Base-by-base conservation (phyloP, 148 eudicot species). In the Chenopodium formosanum region DNA sequence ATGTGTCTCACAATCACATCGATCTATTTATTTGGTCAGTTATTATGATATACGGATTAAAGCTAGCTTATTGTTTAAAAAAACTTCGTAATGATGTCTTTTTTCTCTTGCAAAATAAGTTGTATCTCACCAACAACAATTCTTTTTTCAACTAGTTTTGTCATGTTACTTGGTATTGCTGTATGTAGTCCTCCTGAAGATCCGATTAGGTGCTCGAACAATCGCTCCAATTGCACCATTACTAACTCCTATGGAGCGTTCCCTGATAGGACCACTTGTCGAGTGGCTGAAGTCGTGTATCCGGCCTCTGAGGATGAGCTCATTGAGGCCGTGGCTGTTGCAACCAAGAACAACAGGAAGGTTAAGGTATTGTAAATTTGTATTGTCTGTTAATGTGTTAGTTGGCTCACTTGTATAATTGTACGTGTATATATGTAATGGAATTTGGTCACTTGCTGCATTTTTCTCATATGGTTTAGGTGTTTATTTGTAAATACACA, bases 231-330 rank as follows among this genome's bases (percentile, higher is more conserved):
- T 9, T 93, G 97, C 87, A 90, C 90, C 75, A 82, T 93, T 77
- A 88, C 97, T 62, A 93, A 93, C 86, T 80, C 94, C 1, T 90
- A 89, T 34, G 97, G 93, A 6, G 71, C 87, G 3, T 93, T 93
- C 80, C 93, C 94, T 1, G 94, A 93, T 77, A 71, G 94, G 47
- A 81, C 81, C 79, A 83, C 66, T 7, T 93, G 97, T 58, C 85
- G 81, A 4, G 91, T 87, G 20, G 91, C 94, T 3, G 80, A 83
- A 4, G 93, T 75, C 14, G 83, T 62, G 22, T 91, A 84, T 80
- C 97, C 97, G 2, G 69, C 82, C 2, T 79, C 91, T 0, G 97
- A 93, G 80, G 85, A 84, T 23, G 92, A 93, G 77, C 86, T 93
- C 73, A 67, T 90, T 27, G 82, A 86, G 2, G 60, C 48, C 0